Evolutionary conservation across 1,284 basidiomycete species (phyloP).

Genomic region (Papiliotrema nemorosa): DNA sequence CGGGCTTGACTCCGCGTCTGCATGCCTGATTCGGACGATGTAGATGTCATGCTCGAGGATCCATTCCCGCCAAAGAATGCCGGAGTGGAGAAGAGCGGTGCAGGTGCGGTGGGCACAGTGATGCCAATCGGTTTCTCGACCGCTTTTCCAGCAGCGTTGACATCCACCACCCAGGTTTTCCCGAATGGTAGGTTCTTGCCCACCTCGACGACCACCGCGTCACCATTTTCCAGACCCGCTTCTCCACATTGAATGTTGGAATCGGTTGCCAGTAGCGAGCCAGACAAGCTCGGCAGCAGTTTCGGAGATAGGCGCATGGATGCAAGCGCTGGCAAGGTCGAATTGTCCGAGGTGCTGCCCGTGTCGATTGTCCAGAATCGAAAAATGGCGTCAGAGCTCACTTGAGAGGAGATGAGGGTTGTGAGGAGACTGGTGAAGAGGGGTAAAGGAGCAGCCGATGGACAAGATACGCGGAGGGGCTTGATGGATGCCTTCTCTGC

Average conservation of each 20-base stretch:
- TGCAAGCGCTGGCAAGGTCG: slow-evolving; percentile 4
- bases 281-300: slow-evolving; percentile 1
- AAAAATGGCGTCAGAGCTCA: neutral
- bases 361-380: slow-evolving; percentile 9
- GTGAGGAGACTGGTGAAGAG: slow-evolving; percentile 5
- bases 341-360: slow-evolving; percentile 3
- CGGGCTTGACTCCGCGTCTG: slow-evolving; percentile 32
- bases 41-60: slow-evolving; percentile 20
- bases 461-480: slow-evolving; percentile 15
- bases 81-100: slow-evolving; percentile 42
- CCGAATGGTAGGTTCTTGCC: slow-evolving; percentile 33
- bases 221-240: slow-evolving; percentile 28
- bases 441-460: slow-evolving; percentile 8
- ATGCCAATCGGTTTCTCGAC: slow-evolving; percentile 17
- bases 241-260: slow-evolving; percentile 9
- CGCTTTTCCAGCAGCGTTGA: slow-evolving; percentile 32
- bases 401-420: neutral
- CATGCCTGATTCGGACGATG: slow-evolving; percentile 13
- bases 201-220: slow-evolving; percentile 39
- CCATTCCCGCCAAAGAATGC: slow-evolving; percentile 39
- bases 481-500: neutral
- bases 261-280: slow-evolving; percentile 6
- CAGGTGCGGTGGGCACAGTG: slow-evolving; percentile 26
- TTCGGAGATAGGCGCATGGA: neutral
- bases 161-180: slow-evolving; percentile 24